Conservation (phyloP, 768 basidiomycete genomes). For the Peribolospora kevripleyi region DNA sequence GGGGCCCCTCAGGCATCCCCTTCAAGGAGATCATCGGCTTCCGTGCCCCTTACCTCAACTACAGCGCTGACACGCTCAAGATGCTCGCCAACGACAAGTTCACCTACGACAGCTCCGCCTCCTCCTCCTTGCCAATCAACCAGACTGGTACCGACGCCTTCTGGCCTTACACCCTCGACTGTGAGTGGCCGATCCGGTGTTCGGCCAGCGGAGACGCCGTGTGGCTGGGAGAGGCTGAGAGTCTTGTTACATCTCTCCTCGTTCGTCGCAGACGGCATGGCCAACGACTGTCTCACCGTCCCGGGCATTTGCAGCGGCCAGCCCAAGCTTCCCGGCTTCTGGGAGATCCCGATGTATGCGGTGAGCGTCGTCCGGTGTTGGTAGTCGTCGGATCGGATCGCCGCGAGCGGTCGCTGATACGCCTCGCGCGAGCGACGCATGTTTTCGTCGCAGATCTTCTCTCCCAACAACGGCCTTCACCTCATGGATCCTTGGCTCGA, state of each 20-base stretch:
- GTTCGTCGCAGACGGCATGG: conserved; percentile 27
- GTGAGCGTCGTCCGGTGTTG: conserved; percentile 17
- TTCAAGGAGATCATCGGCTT: conserved; percentile 40
- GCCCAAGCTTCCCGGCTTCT: conserved; percentile 48
- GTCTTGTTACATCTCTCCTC: too few species aligned
- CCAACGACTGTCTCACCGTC: conserved; percentile 44
- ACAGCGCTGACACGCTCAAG: conserved; percentile 36
- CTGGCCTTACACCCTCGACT: conserved; percentile 63
- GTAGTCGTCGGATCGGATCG: background rate
- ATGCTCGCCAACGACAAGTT: conserved; percentile 33
- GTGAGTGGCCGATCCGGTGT: conserved; percentile 11
- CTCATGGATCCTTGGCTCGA: conserved; percentile 63
- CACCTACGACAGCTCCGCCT: conserved; percentile 43
- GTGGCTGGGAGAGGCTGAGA: too few species aligned
- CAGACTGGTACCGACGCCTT: conserved; percentile 43
- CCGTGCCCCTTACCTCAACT: conserved; percentile 53
- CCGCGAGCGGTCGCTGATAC: background rate
- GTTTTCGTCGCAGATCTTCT: background rate
- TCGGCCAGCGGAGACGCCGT: too few species aligned
- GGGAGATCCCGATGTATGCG: conserved; percentile 69
- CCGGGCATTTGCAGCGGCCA: conserved; percentile 38
- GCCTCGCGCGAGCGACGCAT: background rate
- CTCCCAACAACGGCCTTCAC: conserved; percentile 26
- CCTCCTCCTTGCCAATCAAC: conserved; percentile 40
- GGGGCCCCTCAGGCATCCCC: conserved; percentile 31